A percentile compares a stretch with the other conserved stretches of the same genome.
Conservation (phyloP, 192 early-diverging fungal species). For the Backusella liffmaniae region DNA sequence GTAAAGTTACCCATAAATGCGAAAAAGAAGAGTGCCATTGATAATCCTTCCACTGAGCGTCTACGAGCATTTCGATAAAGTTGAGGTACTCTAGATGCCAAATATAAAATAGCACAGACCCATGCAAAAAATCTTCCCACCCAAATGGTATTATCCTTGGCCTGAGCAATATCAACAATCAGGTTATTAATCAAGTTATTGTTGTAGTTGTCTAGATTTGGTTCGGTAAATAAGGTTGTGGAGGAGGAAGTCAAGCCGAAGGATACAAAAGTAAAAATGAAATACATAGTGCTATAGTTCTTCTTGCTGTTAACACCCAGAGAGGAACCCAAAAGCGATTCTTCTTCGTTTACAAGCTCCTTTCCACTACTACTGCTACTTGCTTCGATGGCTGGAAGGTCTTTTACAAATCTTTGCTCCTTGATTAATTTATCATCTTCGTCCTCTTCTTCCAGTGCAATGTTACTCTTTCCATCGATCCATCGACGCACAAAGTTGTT, state of each 20-base stretch:
- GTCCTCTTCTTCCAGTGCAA: background rate
- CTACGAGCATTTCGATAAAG: constrained; percentile 62
- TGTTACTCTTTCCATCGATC: constrained; percentile 8
- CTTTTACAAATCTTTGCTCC: background rate
- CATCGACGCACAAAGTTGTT: constrained; percentile 18
- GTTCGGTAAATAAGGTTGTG: background rate
- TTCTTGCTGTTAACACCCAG: background rate
- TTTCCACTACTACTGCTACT: background rate
- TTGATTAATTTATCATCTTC: background rate
- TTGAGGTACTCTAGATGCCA: constrained; percentile 74
- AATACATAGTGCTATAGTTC: background rate
- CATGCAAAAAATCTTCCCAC: constrained; percentile 65
- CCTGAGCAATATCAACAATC: background rate
- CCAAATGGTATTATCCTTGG: constrained; percentile 18
- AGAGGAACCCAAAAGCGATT: background rate
- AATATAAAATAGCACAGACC: constrained; percentile 63
- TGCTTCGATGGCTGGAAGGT: background rate
- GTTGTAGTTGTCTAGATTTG: background rate
- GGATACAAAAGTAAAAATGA: constrained; percentile 3
- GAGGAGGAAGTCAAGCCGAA: constrained; percentile 7
- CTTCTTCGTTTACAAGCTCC: background rate
- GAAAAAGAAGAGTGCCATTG: constrained; percentile 73
- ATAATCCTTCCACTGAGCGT: constrained; percentile 67
- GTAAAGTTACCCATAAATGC: constrained; percentile 68
- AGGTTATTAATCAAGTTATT: background rate